Percentiles rank a stretch among this genome's conserved stretches.
These are phyloP conservation scores for Didymella arachidicola DNA, from an alignment of 2,329 filamentous ascomycete genomes.

Conservation along the genomic window DNA sequence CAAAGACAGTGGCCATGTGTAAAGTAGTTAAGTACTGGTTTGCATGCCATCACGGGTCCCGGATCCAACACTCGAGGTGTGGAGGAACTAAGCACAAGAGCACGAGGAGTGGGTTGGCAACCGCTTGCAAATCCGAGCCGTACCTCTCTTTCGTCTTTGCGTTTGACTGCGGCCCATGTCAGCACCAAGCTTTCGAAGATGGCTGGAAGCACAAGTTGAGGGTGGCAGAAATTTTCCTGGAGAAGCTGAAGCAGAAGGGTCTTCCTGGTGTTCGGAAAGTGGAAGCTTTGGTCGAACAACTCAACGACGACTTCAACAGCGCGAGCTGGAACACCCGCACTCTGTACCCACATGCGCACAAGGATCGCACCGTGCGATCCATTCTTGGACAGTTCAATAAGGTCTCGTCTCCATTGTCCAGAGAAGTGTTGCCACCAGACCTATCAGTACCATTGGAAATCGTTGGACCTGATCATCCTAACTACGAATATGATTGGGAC, in stretches of 20 bases:
- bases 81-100: constrained; percentile 42
- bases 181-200: constrained; percentile 29
- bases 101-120: constrained; percentile 17
- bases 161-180: constrained; percentile 34
- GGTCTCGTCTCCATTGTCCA: constrained; percentile 22
- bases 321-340: constrained; percentile 27
- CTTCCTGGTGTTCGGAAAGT: constrained; percentile 21
- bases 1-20: constrained; percentile 45
- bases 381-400: constrained; percentile 1
- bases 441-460: constrained; percentile 10
- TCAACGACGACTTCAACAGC: constrained; percentile 19
- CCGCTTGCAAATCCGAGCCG: constrained; percentile 38
- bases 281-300: constrained; percentile 15
- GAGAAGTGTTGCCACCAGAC: constrained; percentile 33
- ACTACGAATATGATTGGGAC: constrained; percentile 28
- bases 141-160: constrained; percentile 32
- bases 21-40: constrained; percentile 45
- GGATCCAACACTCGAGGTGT: constrained; percentile 44
- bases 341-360: constrained; percentile 18
- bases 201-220: constrained; percentile 26
- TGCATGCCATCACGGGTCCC: constrained; percentile 43
- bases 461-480: constrained; percentile 9
- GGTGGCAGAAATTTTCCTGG: constrained; percentile 25
- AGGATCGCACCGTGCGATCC: constrained; percentile 16
- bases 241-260: constrained; percentile 3